Conservation (phyloP, 441 rosid species). For the Syzygium syzygioides region DNA sequence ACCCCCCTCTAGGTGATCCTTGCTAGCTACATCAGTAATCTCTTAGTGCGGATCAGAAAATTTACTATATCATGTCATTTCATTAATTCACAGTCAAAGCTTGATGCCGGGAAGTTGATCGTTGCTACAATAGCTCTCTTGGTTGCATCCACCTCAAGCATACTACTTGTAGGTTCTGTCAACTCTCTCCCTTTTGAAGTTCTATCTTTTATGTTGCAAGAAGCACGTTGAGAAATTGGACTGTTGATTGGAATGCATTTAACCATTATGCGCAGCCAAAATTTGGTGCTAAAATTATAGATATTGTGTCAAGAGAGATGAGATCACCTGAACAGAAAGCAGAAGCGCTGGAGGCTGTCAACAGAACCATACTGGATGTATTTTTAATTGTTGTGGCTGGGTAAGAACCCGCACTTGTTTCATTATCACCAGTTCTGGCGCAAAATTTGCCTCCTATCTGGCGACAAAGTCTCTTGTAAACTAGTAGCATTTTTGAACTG, state of each 20-base stretch:
- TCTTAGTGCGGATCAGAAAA: neutral
- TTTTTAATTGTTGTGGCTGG: slow-evolving; percentile 65
- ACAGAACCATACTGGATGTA: slow-evolving; percentile 50
- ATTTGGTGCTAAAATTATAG: slow-evolving; percentile 81
- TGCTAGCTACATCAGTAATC: neutral
- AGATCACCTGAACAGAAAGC: slow-evolving; percentile 54
- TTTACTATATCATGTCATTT: too few relatives aligned
- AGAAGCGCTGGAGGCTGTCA: slow-evolving; percentile 58
- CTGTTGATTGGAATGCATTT: neutral
- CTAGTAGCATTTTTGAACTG: neutral
- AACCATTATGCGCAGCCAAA: slow-evolving; percentile 48
- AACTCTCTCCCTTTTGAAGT: neutral
- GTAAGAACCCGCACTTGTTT: slow-evolving; percentile 25
- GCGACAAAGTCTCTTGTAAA: neutral
- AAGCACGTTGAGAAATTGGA: neutral
- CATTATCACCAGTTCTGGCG: neutral
- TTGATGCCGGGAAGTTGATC: slow-evolving; percentile 1
- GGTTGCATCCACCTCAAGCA: slow-evolving; percentile 4
- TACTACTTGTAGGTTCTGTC: neutral
- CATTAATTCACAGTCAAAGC: neutral
- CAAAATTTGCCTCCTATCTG: neutral
- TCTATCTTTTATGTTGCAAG: neutral
- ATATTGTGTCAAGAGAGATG: slow-evolving; percentile 73
- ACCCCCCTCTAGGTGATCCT: too few relatives aligned
- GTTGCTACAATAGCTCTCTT: slow-evolving; percentile 5